Percentiles rank a stretch among this genome's conserved stretches.
Evolutionary conservation across 2,329 filamentous ascomycete genomes (phyloP).

Genomic region (Stagonosporopsis vannaccii): DNA sequence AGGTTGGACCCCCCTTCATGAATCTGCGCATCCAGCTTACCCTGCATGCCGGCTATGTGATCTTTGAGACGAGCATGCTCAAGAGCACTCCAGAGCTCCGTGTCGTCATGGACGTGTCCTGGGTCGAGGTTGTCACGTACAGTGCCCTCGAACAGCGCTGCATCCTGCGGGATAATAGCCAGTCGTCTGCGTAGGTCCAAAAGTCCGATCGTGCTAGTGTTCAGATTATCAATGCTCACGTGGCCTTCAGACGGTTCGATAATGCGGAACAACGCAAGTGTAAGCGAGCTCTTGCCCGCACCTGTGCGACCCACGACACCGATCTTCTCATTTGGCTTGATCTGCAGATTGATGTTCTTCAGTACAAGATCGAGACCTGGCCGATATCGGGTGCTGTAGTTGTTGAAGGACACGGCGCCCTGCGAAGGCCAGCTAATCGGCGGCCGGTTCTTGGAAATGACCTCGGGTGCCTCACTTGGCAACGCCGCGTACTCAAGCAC

Average conservation of each 20-base stretch:
- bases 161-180: conserved; percentile 97
- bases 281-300: conserved; percentile 94
- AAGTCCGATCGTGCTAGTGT: conserved; percentile 89
- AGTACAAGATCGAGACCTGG: conserved; percentile 88
- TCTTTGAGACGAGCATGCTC: conserved; percentile 95
- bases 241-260: conserved; percentile 85
- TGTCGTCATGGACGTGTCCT: conserved; percentile 93
- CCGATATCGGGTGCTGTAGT: conserved; percentile 94
- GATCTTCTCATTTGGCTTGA: conserved; percentile 97
- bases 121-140: conserved; percentile 96
- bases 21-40: conserved; percentile 87
- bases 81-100: conserved; percentile 93
- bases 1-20: conserved; percentile 97
- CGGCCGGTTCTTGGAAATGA: conserved; percentile 85
- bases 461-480: conserved; percentile 92
- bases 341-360: conserved; percentile 89
- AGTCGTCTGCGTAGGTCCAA: conserved; percentile 86
- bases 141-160: conserved; percentile 91
- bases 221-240: conserved; percentile 87
- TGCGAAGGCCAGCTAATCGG: conserved; percentile 90
- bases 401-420: conserved; percentile 87
- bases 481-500: conserved; percentile 93
- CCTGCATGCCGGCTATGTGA: conserved; percentile 84
- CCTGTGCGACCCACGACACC: conserved; percentile 96
- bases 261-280: conserved; percentile 90